Conservation (phyloP, 345 rosid species). For the Euphorbia tirucalli region DNA sequence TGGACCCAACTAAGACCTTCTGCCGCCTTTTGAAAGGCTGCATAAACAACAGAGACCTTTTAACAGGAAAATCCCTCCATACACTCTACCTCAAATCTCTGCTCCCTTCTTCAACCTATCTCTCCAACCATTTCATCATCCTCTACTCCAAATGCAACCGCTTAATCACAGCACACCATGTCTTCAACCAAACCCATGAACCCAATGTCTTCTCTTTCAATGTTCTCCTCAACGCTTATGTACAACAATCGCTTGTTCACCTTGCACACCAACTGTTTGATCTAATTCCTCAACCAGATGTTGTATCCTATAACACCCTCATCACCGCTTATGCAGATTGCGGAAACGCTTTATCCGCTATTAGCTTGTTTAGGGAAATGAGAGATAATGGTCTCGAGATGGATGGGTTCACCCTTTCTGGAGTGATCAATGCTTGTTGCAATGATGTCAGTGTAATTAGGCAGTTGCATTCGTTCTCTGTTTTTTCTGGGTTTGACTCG, state of each 20-base stretch:
- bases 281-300: slow-evolving; percentile 73
- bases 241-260: slow-evolving; percentile 41
- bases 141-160: slow-evolving; percentile 81
- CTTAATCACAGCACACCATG: slow-evolving; percentile 45
- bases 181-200: slow-evolving; percentile 42
- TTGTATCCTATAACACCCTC: slow-evolving; percentile 76
- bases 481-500: slow-evolving; percentile 57
- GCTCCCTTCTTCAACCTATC: slow-evolving; percentile 63
- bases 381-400: slow-evolving; percentile 44
- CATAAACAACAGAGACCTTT: slow-evolving; percentile 51
- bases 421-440: slow-evolving; percentile 57
- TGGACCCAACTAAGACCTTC: slow-evolving; percentile 42
- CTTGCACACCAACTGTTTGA: slow-evolving; percentile 70
- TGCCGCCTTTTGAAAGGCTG: slow-evolving; percentile 53
- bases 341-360: slow-evolving; percentile 40
- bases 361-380: slow-evolving; percentile 57
- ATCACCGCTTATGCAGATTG: slow-evolving; percentile 69
- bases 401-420: slow-evolving; percentile 83
- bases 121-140: slow-evolving; percentile 85
- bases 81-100: slow-evolving; percentile 63
- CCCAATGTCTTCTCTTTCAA: slow-evolving; percentile 86
- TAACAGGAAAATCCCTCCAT: slow-evolving; percentile 67
- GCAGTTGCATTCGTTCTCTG: slow-evolving; percentile 65
- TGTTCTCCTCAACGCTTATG: slow-evolving; percentile 48
- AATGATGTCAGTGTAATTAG: slow-evolving; percentile 41